Evolutionary conservation across 1,284 basidiomycete species (phyloP).

Genomic region (Golubevia pallescens): DNA sequence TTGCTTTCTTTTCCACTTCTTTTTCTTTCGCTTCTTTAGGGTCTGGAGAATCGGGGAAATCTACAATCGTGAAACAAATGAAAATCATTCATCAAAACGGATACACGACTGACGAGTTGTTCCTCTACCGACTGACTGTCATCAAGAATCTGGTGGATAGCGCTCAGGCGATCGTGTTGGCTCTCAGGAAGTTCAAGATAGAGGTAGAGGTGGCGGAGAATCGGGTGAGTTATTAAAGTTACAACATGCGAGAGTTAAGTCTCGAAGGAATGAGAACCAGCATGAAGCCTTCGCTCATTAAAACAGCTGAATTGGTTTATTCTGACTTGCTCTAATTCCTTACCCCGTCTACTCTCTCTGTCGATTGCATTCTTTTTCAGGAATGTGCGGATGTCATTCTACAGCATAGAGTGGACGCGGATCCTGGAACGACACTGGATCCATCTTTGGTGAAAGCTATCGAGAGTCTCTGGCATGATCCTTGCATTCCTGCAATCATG

Average conservation of each 20-base stretch:
- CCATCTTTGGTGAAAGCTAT: slow-evolving; percentile 74
- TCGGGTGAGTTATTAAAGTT: slow-evolving; percentile 71
- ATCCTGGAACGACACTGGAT: slow-evolving; percentile 63
- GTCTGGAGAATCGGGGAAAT: slow-evolving; percentile 88
- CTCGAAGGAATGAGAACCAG: too few relatives aligned
- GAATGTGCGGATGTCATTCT: slow-evolving; percentile 70
- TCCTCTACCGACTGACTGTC: slow-evolving; percentile 79
- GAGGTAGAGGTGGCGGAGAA: slow-evolving; percentile 81
- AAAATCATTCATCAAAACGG: slow-evolving; percentile 98
- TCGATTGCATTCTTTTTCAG: slow-evolving; percentile 45
- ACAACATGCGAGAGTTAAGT: too few relatives aligned
- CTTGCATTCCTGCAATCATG: slow-evolving; percentile 83
- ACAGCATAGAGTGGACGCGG: slow-evolving; percentile 52
- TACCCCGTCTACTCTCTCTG: not conserved
- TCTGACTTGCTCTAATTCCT: too few relatives aligned
- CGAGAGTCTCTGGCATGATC: slow-evolving; percentile 85
- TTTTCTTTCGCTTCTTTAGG: slow-evolving; percentile 12
- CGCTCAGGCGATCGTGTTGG: slow-evolving; percentile 84
- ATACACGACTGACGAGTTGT: slow-evolving; percentile 80
- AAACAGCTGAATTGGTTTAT: too few relatives aligned
- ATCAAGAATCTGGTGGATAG: slow-evolving; percentile 67
- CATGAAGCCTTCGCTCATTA: too few relatives aligned
- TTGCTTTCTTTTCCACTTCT: not conserved
- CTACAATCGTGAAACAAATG: slow-evolving; percentile 98
- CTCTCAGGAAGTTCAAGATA: slow-evolving; percentile 86